Conservation (phyloP, 73 alveolate species). For the Uronychia binucleata region DNA sequence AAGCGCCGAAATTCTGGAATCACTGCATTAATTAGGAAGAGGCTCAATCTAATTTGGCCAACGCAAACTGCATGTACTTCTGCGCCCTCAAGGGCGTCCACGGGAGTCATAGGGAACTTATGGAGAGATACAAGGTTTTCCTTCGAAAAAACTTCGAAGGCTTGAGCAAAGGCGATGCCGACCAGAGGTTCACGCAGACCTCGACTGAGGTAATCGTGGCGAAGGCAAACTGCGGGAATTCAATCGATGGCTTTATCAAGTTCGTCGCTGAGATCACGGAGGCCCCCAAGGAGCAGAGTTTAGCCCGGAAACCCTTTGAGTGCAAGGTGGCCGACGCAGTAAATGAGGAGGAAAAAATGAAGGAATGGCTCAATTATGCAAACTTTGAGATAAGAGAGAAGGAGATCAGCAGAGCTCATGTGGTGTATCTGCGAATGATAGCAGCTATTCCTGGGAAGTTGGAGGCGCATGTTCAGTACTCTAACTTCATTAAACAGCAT, state of each 20-base stretch:
- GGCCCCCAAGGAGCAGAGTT: background rate
- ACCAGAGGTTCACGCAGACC: background rate
- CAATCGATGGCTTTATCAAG: too few relatives aligned
- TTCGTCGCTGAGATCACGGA: background rate
- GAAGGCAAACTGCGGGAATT: background rate
- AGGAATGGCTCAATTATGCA: background rate
- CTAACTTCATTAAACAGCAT: background rate
- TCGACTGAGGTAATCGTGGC: background rate
- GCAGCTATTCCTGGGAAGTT: background rate
- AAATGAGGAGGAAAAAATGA: background rate
- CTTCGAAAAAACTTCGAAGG: background rate
- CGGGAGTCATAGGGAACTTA: background rate
- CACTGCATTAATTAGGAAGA: background rate
- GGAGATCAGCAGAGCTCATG: background rate
- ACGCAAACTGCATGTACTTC: background rate
- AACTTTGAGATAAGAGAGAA: background rate
- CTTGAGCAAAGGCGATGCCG: background rate
- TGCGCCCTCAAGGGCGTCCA: background rate
- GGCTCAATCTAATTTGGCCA: background rate
- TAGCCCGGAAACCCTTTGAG: too few relatives aligned
- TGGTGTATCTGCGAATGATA: background rate
- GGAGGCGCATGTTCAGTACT: background rate
- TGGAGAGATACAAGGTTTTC: background rate
- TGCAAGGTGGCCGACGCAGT: background rate
- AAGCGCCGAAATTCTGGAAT: background rate